A percentile compares a stretch with the other conserved stretches of the same genome.
These are phyloP conservation scores for Dictyostelium purpureum DNA, from an alignment of 78 protist genomes.

Conservation along the genomic window DNA sequence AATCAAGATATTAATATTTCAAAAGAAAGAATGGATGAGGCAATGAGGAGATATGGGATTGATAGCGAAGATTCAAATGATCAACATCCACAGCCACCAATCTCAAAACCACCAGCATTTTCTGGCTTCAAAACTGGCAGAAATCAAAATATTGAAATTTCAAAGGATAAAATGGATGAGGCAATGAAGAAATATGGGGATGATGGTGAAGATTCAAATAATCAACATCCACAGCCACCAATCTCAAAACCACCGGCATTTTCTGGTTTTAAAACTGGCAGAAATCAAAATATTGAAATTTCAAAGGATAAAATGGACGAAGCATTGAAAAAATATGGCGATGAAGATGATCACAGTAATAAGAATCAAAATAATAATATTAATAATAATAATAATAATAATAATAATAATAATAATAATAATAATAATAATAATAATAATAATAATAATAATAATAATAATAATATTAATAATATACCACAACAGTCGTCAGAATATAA, in stretches of 20 bases:
- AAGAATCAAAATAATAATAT: background rate
- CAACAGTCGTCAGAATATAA: background rate
- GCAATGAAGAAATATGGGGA: background rate
- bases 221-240: background rate
- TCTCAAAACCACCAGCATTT: too few species aligned
- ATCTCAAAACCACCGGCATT: background rate
- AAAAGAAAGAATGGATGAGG: background rate
- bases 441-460: background rate
- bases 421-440: too few species aligned
- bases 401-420: too few species aligned
- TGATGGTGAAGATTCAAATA: background rate
- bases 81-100: background rate
- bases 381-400: background rate
- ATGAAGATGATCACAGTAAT: background rate
- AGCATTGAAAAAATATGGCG: background rate
- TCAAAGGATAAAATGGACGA: background rate
- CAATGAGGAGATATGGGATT: background rate
- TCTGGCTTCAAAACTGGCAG: too few species aligned
- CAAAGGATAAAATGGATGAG: too few species aligned
- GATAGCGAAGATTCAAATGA: background rate
- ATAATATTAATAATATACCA: background rate
- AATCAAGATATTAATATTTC: background rate
- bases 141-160: too few species aligned
- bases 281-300: background rate
- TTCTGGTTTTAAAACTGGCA: background rate